phyloP scores from a whole-genome alignment of 805 yeast genomes.

The Pichia cephalocereana region DNA sequence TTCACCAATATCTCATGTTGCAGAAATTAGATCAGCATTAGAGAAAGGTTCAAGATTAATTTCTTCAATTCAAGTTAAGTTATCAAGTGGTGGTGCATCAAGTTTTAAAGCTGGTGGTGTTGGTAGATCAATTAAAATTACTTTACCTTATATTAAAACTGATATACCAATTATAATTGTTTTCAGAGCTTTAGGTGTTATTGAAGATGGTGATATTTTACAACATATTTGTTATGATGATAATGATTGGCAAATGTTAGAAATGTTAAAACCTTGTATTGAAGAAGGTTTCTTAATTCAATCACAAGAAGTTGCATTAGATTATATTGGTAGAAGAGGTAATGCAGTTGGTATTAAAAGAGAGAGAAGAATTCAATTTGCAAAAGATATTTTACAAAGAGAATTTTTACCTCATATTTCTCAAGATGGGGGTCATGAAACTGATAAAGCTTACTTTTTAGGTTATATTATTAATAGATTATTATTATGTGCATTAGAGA shows the following conservation, averaged over 20 bases:
- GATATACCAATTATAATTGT: slow-evolving; percentile 97
- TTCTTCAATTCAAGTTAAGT: slow-evolving; percentile 87
- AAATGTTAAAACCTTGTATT: slow-evolving; percentile 97
- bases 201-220: slow-evolving; percentile 97
- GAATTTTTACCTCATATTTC: slow-evolving; percentile 96
- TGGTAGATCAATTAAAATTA: slow-evolving; percentile 86
- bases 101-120: slow-evolving; percentile 39
- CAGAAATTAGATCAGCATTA: slow-evolving; percentile 92
- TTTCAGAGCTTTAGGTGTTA: slow-evolving; percentile 95
- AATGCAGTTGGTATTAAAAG: slow-evolving; percentile 93
- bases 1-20: slow-evolving; percentile 90
- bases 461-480: slow-evolving; percentile 98
- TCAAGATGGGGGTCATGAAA: slow-evolving; percentile 93
- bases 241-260: slow-evolving; percentile 99
- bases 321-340: slow-evolving; percentile 97
- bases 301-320: slow-evolving; percentile 96
- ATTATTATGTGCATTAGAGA: slow-evolving; percentile 88
- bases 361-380: slow-evolving; percentile 97
- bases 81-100: slow-evolving; percentile 45
- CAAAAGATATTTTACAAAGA: slow-evolving; percentile 91
- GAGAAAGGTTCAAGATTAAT: slow-evolving; percentile 96
- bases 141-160: slow-evolving; percentile 91
- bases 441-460: slow-evolving; percentile 91
- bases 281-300: slow-evolving; percentile 98
- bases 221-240: slow-evolving; percentile 98